Evolutionary conservation across 495 filamentous ascomycete species (phyloP), one percentile per base, ranked within the genome.

Genomic region (Haplographium delicatum): DNA sequence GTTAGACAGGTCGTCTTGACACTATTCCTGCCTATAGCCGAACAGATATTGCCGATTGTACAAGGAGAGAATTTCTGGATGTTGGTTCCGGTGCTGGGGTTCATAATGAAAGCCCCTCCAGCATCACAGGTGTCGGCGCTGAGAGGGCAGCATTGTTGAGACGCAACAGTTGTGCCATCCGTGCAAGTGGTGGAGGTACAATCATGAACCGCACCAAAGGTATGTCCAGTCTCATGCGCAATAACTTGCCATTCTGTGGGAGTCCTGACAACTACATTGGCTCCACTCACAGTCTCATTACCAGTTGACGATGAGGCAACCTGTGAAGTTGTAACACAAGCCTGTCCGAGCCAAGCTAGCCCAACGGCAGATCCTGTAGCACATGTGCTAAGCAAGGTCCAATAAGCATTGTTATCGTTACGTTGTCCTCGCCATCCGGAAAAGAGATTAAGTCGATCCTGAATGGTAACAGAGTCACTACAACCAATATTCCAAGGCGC

Each of bases 191-290:
- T 35, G 0, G 71, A 59, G 4, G 77, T 83, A 65, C 93, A 98
- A 68, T 98, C 93, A 63, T 98, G 93, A 30, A 96, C 89, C 10
- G 93, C 94, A 34, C 93, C 93, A 60, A 96, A 96, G 0, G 89
- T 96, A 57, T 98, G 93, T 8, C 93, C 93, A 10, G 86, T 81
- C 65, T 98, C 94, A 60, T 98, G 93, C 51, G 93, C 91, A 68
- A 97, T 89, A 44, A 98, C 87, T 63, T 96, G 89, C 94, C 94
- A 98, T 57, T 95, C 89, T 18, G 80, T 85, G 9, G 78, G 71
- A 2, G 88, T 95, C 41, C 82, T 81, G 15, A 89, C 85, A 16
- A 98, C 90, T 20, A 98, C 88, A 63, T 96, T 96, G 35, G 93
- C 84, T 18, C 88, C 86, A 16, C 82, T 83, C 38, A 94, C 83